phyloP scores from a whole-genome alignment of 2,329 filamentous ascomycete genomes.

The Aspergillus sp. region DNA sequence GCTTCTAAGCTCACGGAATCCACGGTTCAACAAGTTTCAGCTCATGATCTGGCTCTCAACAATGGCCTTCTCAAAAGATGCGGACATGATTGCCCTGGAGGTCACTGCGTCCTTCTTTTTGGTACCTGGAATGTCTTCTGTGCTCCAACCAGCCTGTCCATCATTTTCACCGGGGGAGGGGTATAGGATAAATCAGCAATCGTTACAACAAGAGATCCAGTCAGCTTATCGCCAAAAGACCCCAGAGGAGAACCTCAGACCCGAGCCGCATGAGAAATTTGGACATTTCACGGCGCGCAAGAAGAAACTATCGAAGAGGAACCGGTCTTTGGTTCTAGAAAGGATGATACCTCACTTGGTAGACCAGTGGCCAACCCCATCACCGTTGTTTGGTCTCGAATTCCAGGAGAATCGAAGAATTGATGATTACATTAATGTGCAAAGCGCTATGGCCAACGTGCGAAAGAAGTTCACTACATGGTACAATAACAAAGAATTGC shows the following conservation, averaged over 20 bases:
- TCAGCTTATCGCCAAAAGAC: not conserved
- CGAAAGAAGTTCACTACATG: slow-evolving; percentile 13
- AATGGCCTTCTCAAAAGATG: slow-evolving; percentile 17
- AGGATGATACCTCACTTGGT: slow-evolving; percentile 5
- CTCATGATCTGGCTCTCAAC: slow-evolving; percentile 24
- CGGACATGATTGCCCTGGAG: slow-evolving; percentile 16
- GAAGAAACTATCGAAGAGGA: slow-evolving; percentile 2
- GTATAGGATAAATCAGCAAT: not conserved
- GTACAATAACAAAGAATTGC: slow-evolving; percentile 19
- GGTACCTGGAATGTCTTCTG: slow-evolving; percentile 4
- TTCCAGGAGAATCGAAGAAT: slow-evolving; percentile 10
- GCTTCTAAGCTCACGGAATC: slow-evolving; percentile 7
- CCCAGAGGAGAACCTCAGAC: too few species aligned
- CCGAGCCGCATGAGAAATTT: too few species aligned
- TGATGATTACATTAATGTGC: slow-evolving; percentile 9
- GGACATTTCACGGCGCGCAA: not conserved
- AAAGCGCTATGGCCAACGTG: slow-evolving; percentile 8
- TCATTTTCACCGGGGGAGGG: slow-evolving; percentile 6
- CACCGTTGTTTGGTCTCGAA: slow-evolving; percentile 1
- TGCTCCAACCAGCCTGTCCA: slow-evolving; percentile 3
- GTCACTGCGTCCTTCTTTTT: slow-evolving; percentile 12
- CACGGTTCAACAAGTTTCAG: slow-evolving; percentile 12
- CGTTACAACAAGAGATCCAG: slow-evolving; percentile 1
- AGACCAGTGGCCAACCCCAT: slow-evolving; percentile 9
- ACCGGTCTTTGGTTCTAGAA: not conserved